phyloP scores from a whole-genome alignment of 257 asterid species.

The Solanum neorickii region DNA sequence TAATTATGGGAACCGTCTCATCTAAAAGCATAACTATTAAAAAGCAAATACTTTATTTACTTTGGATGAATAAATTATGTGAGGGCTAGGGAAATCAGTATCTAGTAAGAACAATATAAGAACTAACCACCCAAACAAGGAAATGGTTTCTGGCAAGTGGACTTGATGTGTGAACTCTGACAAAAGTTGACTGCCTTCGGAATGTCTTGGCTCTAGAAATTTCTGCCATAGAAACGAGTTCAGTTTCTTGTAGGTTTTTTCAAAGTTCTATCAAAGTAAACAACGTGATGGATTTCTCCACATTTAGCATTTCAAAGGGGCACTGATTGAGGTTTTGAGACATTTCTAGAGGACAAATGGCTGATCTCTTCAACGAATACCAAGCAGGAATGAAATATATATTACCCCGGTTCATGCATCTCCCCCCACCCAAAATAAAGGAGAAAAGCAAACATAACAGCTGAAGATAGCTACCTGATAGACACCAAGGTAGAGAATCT shows the following conservation, averaged over 20 bases:
- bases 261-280: not conserved
- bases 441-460: not conserved
- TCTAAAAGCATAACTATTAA: not conserved
- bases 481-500: not conserved
- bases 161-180: constrained; percentile 71
- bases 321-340: not conserved
- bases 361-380: not conserved
- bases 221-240: constrained; percentile 25
- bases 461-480: not conserved
- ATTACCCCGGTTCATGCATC: not conserved
- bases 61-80: not conserved
- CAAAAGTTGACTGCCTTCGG: constrained; percentile 81
- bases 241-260: not conserved
- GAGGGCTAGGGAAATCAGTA: not conserved
- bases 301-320: not conserved
- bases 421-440: not conserved
- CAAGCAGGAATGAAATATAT: not conserved
- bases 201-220: constrained; percentile 64
- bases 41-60: not conserved
- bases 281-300: not conserved
- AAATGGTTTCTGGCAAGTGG: constrained; percentile 51
- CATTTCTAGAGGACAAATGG: not conserved
- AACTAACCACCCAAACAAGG: constrained; percentile 81
- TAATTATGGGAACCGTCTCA: not conserved
- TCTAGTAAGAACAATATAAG: not conserved